phyloP scores from a whole-genome alignment of 345 rosid species.

The Xanthoceras sorbifolium region DNA sequence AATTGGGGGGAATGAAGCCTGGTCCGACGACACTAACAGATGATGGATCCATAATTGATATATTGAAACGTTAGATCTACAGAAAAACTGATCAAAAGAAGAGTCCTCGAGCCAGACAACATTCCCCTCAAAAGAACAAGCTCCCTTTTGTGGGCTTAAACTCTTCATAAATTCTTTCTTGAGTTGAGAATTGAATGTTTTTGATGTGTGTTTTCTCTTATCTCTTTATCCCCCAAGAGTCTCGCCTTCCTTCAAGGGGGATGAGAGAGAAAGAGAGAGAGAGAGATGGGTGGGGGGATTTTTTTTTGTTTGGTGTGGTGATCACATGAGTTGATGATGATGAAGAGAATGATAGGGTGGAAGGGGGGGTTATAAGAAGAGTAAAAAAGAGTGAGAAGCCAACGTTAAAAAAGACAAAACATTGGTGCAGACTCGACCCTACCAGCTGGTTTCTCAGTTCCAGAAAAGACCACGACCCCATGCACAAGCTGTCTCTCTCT shows the following conservation, averaged over 20 bases:
- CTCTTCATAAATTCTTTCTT: background rate
- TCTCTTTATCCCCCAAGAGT: constrained; percentile 52
- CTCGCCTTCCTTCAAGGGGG: constrained; percentile 70
- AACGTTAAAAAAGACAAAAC: constrained; percentile 53
- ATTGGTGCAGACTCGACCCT: constrained; percentile 41
- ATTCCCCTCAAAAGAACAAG: constrained; percentile 78
- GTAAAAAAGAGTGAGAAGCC: constrained; percentile 34
- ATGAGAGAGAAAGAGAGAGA: constrained; percentile 30
- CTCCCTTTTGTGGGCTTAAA: constrained; percentile 33
- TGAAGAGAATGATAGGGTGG: constrained; percentile 38
- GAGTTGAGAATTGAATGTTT: background rate
- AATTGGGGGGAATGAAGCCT: constrained; percentile 99
- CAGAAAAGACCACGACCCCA: constrained; percentile 73
- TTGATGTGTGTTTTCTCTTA: constrained; percentile 14
- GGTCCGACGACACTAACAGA: constrained; percentile 81
- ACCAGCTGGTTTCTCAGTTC: constrained; percentile 46
- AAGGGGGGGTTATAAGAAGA: constrained; percentile 37
- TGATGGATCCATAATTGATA: constrained; percentile 12
- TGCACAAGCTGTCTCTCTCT: constrained; percentile 34
- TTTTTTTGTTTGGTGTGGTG: constrained; percentile 26
- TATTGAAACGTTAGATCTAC: constrained; percentile 30
- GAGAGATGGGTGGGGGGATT: constrained; percentile 6
- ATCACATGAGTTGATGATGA: constrained; percentile 24
- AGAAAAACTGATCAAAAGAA: constrained; percentile 24
- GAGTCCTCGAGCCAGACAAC: constrained; percentile 98